A percentile compares a stretch with the other conserved stretches of the same genome.
Evolutionary conservation across 352 stramenopile species (phyloP).

Genomic region (Globisporangium nunn): DNA sequence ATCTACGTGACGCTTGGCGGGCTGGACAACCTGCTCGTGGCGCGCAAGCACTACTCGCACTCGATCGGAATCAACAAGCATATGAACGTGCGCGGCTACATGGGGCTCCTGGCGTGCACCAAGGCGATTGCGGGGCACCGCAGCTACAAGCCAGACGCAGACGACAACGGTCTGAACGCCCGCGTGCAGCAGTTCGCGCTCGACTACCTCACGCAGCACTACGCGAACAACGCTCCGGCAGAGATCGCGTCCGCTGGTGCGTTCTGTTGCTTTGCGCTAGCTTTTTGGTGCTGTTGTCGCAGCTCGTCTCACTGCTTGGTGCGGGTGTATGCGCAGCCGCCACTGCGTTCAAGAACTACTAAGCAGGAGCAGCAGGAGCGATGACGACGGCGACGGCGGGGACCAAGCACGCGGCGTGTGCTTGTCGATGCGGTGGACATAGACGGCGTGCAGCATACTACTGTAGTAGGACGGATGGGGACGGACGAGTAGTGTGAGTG

Average conservation of each 20-base stretch:
- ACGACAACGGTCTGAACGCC: slow-evolving; percentile 50
- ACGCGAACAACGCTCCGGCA: slow-evolving; percentile 25
- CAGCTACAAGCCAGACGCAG: slow-evolving; percentile 32
- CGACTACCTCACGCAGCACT: slow-evolving; percentile 30
- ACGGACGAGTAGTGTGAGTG: too few relatives aligned
- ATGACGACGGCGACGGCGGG: not conserved
- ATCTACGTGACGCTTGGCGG: slow-evolving; percentile 62
- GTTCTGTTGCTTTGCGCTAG: not conserved
- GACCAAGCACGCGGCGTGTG: too few relatives aligned
- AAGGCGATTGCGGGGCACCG: slow-evolving; percentile 41
- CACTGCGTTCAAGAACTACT: slow-evolving; percentile 27
- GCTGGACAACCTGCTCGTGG: slow-evolving; percentile 45
- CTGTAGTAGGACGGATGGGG: too few relatives aligned
- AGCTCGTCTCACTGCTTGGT: not conserved
- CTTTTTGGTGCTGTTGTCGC: not conserved
- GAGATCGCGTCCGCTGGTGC: slow-evolving; percentile 40
- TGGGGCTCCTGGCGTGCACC: slow-evolving; percentile 46
- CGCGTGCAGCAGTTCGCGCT: slow-evolving; percentile 48
- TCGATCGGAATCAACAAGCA: slow-evolving; percentile 62
- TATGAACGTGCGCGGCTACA: slow-evolving; percentile 43
- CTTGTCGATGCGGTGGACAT: too few relatives aligned
- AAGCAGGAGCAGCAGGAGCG: not conserved
- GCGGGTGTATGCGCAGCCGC: slow-evolving; percentile 10
- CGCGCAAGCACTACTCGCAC: slow-evolving; percentile 66
- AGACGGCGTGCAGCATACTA: too few relatives aligned